These are phyloP conservation scores for Pholiota conissans DNA, from an alignment of 768 basidiomycete genomes.

Conservation along the genomic window DNA sequence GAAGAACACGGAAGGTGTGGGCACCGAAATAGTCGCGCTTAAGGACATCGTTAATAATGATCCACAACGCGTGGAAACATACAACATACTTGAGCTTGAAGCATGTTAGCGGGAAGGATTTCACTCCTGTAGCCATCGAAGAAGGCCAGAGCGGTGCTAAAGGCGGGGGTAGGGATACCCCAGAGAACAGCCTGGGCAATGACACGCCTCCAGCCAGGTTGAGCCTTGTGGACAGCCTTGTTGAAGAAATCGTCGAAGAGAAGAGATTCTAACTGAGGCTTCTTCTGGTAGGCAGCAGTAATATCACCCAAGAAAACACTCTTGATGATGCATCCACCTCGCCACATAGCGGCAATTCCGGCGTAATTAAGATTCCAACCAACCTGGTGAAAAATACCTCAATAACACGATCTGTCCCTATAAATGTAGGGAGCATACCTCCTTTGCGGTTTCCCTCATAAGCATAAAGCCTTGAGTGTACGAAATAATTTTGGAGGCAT, in stretches of 20 bases:
- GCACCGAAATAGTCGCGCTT: slow-evolving; percentile 99
- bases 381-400: slow-evolving; percentile 38
- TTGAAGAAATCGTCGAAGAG: slow-evolving; percentile 98
- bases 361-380: slow-evolving; percentile 95
- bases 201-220: slow-evolving; percentile 97
- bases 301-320: slow-evolving; percentile 96
- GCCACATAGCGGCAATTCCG: slow-evolving; percentile 99
- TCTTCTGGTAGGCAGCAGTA: slow-evolving; percentile 87
- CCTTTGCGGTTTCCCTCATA: slow-evolving; percentile 97
- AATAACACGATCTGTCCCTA: background rate
- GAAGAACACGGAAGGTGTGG: slow-evolving; percentile 94
- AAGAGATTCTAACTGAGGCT: slow-evolving; percentile 81
- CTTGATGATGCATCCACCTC: slow-evolving; percentile 99
- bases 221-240: slow-evolving; percentile 91
- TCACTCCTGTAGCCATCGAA: slow-evolving; percentile 99
- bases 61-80: slow-evolving; percentile 8
- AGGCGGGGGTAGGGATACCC: slow-evolving; percentile 98
- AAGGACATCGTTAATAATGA: background rate
- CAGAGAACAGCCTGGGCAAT: slow-evolving; percentile 95
- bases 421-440: slow-evolving; percentile 48
- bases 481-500: slow-evolving; percentile 99
- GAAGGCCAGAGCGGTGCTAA: slow-evolving; percentile 97
- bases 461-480: slow-evolving; percentile 99
- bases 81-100: slow-evolving; percentile 84
- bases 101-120: slow-evolving; percentile 87